These are phyloP conservation scores for Mariannaea elegans DNA, from an alignment of 2,329 filamentous ascomycete species.

Conservation along the genomic window DNA sequence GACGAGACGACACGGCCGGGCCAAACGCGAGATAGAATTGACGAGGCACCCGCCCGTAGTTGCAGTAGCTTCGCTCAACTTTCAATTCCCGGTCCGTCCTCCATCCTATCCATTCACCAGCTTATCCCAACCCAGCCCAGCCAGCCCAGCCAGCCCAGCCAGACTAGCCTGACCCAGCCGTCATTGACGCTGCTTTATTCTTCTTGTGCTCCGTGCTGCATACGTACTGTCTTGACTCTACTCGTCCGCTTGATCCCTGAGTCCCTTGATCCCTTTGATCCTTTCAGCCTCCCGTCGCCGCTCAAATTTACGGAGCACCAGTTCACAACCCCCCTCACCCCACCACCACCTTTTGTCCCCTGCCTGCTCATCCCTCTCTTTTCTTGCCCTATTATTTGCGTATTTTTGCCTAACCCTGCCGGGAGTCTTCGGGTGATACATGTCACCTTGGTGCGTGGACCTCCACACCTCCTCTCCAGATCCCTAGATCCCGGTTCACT, in stretches of 20 bases:
- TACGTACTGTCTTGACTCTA: too few relatives aligned
- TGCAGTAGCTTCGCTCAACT: too few relatives aligned
- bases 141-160: too few relatives aligned
- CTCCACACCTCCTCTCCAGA: conserved; percentile 9
- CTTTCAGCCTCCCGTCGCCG: not conserved
- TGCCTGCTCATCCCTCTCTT: not conserved
- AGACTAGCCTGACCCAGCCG: not conserved
- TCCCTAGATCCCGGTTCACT: conserved; percentile 22
- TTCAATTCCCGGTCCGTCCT: not conserved
- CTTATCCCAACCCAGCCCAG: not conserved
- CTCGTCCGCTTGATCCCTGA: not conserved
- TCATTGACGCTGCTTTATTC: too few relatives aligned
- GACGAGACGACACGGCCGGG: conserved; percentile 10
- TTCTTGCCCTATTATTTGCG: not conserved
- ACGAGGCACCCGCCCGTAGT: not conserved
- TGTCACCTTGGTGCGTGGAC: conserved; percentile 22
- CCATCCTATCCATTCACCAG: not conserved
- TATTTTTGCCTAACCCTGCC: conserved; percentile 12
- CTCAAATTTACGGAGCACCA: too few relatives aligned
- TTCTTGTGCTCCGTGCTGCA: too few relatives aligned
- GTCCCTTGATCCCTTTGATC: not conserved
- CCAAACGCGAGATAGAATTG: not conserved
- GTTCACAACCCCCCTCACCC: not conserved
- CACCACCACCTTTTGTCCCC: not conserved
- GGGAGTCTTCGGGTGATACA: conserved; percentile 31